These are phyloP conservation scores for Pinus tabuliformis DNA, from an alignment of 75 land plant genomes.

Conservation along the genomic window DNA sequence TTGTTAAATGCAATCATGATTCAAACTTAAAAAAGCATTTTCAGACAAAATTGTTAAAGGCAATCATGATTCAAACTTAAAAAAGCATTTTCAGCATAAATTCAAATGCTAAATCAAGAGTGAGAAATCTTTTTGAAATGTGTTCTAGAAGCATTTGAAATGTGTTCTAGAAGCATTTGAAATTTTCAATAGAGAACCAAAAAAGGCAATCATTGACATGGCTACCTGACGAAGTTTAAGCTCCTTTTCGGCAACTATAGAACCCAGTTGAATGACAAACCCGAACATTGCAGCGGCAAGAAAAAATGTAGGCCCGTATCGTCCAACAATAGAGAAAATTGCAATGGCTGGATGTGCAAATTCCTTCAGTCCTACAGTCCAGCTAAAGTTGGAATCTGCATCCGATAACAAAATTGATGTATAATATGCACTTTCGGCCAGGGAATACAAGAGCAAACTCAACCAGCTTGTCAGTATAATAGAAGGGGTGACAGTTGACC, in stretches of 20 bases:
- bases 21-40: background rate
- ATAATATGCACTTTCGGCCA: no score
- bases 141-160: no score
- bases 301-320: conserved; percentile 75
- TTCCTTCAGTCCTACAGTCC: conserved; percentile 78
- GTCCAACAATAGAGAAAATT: conserved; percentile 47
- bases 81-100: background rate
- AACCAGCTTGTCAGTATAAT: no score
- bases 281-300: conserved; percentile 93
- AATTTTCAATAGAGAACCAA: no score
- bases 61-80: background rate
- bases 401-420: background rate
- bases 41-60: background rate
- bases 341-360: conserved; percentile 86
- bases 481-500: no score
- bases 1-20: no score
- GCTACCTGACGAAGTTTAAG: conserved; percentile 93
- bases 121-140: background rate
- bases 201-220: background rate
- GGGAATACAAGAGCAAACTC: no score
- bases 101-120: background rate
- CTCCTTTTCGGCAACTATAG: conserved; percentile 79
- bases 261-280: conserved; percentile 83
- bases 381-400: conserved; percentile 73
- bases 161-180: no score